These are phyloP conservation scores for Globisporangium uncinulatum DNA, from an alignment of 352 stramenopile genomes.

Conservation along the genomic window DNA sequence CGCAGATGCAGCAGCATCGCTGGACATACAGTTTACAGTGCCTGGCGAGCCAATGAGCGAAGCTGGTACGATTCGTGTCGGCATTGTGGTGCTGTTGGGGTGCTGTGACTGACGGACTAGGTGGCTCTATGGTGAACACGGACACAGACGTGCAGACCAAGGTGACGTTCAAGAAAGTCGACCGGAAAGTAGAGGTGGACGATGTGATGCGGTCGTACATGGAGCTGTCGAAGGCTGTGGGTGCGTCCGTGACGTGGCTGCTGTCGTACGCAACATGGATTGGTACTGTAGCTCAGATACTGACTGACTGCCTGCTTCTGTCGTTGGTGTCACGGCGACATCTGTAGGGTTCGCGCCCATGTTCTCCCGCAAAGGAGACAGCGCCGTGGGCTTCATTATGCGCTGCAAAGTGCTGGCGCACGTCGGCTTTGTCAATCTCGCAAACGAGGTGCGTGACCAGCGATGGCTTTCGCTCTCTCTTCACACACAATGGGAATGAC, in stretches of 20 bases:
- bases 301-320: background rate
- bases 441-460: conserved; percentile 34
- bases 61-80: conserved; percentile 20
- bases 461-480: background rate
- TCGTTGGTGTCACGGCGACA: background rate
- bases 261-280: background rate
- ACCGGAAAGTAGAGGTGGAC: conserved; percentile 22
- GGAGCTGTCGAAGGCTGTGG: conserved; percentile 25
- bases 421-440: conserved; percentile 35
- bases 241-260: conserved; percentile 11
- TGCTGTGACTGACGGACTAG: too few relatives aligned
- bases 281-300: background rate
- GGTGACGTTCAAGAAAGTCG: conserved; percentile 18
- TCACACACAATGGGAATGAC: too few relatives aligned
- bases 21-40: background rate
- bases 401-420: conserved; percentile 41
- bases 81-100: background rate
- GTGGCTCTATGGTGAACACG: too few relatives aligned
- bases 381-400: conserved; percentile 21
- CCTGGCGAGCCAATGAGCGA: conserved; percentile 19
- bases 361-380: conserved; percentile 49
- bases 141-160: conserved; percentile 30
- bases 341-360: conserved; percentile 30
- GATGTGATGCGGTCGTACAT: conserved; percentile 31
- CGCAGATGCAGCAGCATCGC: background rate